These are phyloP conservation scores for Aspergillus egyptiacus DNA, from an alignment of 495 filamentous ascomycete genomes.

Conservation along the genomic window DNA sequence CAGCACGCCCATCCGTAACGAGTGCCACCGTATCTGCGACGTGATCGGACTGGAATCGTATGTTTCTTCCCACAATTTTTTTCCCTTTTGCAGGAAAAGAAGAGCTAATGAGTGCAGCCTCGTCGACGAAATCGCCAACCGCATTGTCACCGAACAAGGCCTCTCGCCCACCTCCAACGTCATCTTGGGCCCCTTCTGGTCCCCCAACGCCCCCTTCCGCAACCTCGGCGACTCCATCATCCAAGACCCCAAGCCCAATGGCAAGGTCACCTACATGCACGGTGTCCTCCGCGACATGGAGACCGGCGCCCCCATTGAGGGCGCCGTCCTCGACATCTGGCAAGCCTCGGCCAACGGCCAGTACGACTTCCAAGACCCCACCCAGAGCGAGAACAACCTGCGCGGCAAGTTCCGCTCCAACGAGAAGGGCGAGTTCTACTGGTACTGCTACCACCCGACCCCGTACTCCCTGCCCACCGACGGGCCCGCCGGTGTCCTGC, in stretches of 20 bases:
- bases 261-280: slow-evolving; percentile 67
- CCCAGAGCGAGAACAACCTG: slow-evolving; percentile 74
- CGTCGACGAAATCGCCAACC: slow-evolving; percentile 81
- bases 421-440: slow-evolving; percentile 66
- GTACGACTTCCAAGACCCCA: slow-evolving; percentile 85
- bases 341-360: slow-evolving; percentile 77
- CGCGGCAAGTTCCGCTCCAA: slow-evolving; percentile 77
- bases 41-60: slow-evolving; percentile 78
- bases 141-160: slow-evolving; percentile 63
- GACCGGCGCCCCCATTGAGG: slow-evolving; percentile 62
- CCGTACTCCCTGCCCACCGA: slow-evolving; percentile 75
- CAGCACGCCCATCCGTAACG: slow-evolving; percentile 57
- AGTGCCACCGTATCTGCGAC: slow-evolving; percentile 72
- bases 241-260: slow-evolving; percentile 57
- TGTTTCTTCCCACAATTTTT: slow-evolving; percentile 24
- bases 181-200: slow-evolving; percentile 86
- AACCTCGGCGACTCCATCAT: slow-evolving; percentile 65
- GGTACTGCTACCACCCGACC: slow-evolving; percentile 80
- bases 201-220: slow-evolving; percentile 73
- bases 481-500: slow-evolving; percentile 63
- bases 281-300: slow-evolving; percentile 65
- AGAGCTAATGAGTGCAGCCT: slow-evolving; percentile 41
- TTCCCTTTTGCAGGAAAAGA: not conserved
- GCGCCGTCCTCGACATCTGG: slow-evolving; percentile 79
- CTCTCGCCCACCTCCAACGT: slow-evolving; percentile 70